Percentiles rank a stretch among this genome's conserved stretches.
These are phyloP conservation scores for Macrolepiota fuliginosa DNA, from an alignment of 768 basidiomycete species.

Conservation along the genomic window DNA sequence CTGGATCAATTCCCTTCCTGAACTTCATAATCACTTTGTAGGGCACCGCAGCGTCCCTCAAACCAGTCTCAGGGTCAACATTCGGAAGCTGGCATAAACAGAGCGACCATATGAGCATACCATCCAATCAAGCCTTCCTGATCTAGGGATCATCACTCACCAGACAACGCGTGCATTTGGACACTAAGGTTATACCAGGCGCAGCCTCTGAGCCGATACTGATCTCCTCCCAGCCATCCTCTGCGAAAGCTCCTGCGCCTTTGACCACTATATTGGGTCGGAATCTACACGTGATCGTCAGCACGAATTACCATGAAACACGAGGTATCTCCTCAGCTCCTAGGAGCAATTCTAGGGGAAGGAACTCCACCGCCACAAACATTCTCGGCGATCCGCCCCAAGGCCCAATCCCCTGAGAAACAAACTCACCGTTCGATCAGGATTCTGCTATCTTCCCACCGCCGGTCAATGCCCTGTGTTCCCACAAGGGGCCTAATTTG, in stretches of 20 bases:
- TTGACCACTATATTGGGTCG: constrained; percentile 72
- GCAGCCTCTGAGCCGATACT: constrained; percentile 40
- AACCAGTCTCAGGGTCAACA: constrained; percentile 60
- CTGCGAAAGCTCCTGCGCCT: constrained; percentile 68
- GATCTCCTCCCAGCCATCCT: constrained; percentile 69
- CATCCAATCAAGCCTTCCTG: neutral
- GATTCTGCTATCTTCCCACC: constrained; percentile 51
- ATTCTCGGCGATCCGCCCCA: neutral
- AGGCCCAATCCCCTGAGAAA: neutral
- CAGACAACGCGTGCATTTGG: constrained; percentile 69
- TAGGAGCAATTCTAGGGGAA: neutral
- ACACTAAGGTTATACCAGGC: constrained; percentile 56
- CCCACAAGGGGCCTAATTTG: constrained; percentile 46
- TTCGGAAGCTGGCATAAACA: constrained; percentile 59
- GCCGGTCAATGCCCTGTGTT: constrained; percentile 44
- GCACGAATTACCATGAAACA: neutral
- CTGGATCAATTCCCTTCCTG: constrained; percentile 56
- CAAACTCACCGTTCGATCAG: constrained; percentile 55
- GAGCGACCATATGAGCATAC: neutral
- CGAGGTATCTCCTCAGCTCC: neutral
- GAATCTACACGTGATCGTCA: constrained; percentile 45
- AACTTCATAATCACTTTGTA: constrained; percentile 76
- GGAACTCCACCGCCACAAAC: neutral
- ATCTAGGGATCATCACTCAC: constrained; percentile 36
- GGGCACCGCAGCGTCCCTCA: constrained; percentile 69